A percentile compares a stretch with the other conserved stretches of the same genome.
phyloP scores from a whole-genome alignment of 1,284 basidiomycete species.

The Microbotryomycetes sp. region DNA sequence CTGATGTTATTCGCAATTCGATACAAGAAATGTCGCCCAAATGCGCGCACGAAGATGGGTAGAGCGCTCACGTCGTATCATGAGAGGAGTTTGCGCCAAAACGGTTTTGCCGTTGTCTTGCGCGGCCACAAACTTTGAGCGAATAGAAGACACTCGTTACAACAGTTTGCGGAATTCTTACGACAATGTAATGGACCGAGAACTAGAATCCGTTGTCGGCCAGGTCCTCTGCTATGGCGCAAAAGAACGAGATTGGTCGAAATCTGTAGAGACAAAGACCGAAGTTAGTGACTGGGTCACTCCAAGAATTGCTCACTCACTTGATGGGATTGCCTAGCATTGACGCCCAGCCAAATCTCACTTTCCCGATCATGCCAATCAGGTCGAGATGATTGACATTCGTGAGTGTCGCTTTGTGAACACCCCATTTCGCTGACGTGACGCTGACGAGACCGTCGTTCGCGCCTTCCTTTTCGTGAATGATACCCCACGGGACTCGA shows the following conservation, averaged over 20 bases:
- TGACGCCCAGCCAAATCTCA: slow-evolving; percentile 74
- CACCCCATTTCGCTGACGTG: slow-evolving; percentile 68
- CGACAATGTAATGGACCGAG: neutral
- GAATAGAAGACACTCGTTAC: too few relatives aligned
- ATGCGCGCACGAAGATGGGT: too few relatives aligned
- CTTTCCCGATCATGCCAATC: slow-evolving; percentile 48
- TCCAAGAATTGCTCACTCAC: slow-evolving; percentile 56
- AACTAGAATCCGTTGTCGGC: slow-evolving; percentile 29
- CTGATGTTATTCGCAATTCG: too few relatives aligned
- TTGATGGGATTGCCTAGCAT: slow-evolving; percentile 80
- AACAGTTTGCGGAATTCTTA: neutral
- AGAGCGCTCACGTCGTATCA: too few relatives aligned
- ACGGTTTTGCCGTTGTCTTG: neutral
- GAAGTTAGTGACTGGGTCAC: neutral
- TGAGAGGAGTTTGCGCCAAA: too few relatives aligned
- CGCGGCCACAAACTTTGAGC: neutral
- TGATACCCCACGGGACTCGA: slow-evolving; percentile 61
- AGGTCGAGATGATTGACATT: slow-evolving; percentile 74
- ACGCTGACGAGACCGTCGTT: slow-evolving; percentile 88
- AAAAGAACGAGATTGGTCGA: slow-evolving; percentile 32
- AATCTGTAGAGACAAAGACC: too few relatives aligned
- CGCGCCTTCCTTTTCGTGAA: slow-evolving; percentile 69
- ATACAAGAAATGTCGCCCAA: too few relatives aligned
- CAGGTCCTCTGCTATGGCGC: slow-evolving; percentile 24
- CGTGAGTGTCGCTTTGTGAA: slow-evolving; percentile 64